These are phyloP conservation scores for Chenopodium suecicum DNA, from an alignment of 148 eudicot species.

Conservation along the genomic window DNA sequence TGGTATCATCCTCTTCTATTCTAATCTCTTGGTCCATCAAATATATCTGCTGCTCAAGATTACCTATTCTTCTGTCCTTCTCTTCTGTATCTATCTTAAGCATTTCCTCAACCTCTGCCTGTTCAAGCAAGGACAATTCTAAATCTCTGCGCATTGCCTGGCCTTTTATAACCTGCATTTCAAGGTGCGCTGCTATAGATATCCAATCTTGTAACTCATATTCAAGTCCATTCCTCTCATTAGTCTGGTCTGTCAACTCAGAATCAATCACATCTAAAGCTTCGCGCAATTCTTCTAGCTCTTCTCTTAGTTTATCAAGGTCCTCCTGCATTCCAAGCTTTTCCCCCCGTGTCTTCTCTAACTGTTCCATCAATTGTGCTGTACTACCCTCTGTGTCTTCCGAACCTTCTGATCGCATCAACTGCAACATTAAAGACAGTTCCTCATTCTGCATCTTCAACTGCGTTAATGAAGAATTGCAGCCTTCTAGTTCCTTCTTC, in stretches of 20 bases:
- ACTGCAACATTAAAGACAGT: slow-evolving; percentile 50
- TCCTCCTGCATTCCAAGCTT: slow-evolving; percentile 39
- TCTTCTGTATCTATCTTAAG: slow-evolving; percentile 55
- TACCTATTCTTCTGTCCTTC: slow-evolving; percentile 39
- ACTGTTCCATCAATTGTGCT: slow-evolving; percentile 36
- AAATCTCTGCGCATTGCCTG: slow-evolving; percentile 51
- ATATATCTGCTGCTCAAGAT: slow-evolving; percentile 45
- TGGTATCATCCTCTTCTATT: slow-evolving; percentile 11
- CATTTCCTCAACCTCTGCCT: slow-evolving; percentile 56
- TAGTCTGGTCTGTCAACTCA: slow-evolving; percentile 54
- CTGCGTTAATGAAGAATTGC: slow-evolving; percentile 41
- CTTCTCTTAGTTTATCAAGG: slow-evolving; percentile 34
- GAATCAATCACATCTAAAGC: slow-evolving; percentile 48
- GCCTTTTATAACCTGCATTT: slow-evolving; percentile 47
- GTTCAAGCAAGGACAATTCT: slow-evolving; percentile 73
- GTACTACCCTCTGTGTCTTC: slow-evolving; percentile 33
- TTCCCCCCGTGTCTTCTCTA: slow-evolving; percentile 51
- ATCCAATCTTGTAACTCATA: slow-evolving; percentile 70
- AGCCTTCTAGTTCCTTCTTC: slow-evolving; percentile 44
- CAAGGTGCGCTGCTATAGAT: slow-evolving; percentile 50
- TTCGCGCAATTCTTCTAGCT: slow-evolving; percentile 39
- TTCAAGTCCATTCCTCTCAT: slow-evolving; percentile 62
- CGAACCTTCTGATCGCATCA: slow-evolving; percentile 41
- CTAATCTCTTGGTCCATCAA: slow-evolving; percentile 31
- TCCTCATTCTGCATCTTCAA: slow-evolving; percentile 72